phyloP scores from a whole-genome alignment of 2,329 filamentous ascomycete species.

The Fusarium napiforme region DNA sequence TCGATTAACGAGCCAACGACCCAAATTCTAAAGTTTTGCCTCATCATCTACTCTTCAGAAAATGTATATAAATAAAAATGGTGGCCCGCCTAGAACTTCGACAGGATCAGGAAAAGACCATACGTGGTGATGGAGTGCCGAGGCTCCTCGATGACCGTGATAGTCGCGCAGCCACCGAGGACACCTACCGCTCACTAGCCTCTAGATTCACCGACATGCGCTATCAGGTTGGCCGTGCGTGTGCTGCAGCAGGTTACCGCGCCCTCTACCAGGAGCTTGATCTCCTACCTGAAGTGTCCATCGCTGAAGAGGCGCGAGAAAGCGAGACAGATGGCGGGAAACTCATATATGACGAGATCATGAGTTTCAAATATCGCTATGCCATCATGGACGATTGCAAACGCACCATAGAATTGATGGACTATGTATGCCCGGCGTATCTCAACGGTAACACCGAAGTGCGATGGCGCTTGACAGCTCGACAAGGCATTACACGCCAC shows the following conservation, averaged over 20 bases:
- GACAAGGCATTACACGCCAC: not conserved
- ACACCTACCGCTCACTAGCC: not conserved
- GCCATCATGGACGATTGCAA: not conserved
- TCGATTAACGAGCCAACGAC: not conserved
- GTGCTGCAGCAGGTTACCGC: not conserved
- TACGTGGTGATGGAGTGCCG: not conserved
- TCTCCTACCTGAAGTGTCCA: not conserved
- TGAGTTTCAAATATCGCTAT: not conserved
- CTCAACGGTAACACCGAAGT: not conserved
- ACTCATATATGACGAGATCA: not conserved
- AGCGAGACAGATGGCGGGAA: not conserved
- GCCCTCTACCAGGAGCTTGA: not conserved
- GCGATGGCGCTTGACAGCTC: not conserved
- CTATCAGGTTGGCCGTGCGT: not conserved
- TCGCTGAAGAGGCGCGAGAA: not conserved
- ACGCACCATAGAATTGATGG: not conserved
- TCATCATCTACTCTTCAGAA: not conserved
- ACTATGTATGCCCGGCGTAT: not conserved
- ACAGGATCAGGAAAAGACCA: not conserved
- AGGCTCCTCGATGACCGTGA: not conserved
- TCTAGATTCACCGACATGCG: not conserved
- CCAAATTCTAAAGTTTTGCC: not conserved
- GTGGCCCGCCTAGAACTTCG: not conserved
- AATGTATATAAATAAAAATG: not conserved
- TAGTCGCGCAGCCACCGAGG: not conserved